These are phyloP conservation scores for Fomitopsis serialis DNA, from an alignment of 768 basidiomycete species.

Conservation along the genomic window DNA sequence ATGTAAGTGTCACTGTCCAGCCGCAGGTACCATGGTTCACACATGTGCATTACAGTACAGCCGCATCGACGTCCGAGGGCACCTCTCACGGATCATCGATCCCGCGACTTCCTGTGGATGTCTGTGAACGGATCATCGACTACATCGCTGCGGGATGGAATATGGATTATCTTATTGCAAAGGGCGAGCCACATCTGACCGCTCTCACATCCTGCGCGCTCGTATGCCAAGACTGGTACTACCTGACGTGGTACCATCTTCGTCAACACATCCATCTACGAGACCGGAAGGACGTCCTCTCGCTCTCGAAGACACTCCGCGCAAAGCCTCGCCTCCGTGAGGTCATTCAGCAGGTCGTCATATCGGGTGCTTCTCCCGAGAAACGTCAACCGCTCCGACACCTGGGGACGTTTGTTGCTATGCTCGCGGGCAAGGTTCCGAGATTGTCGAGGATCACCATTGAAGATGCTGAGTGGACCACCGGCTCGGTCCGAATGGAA, in stretches of 20 bases:
- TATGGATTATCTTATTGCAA: neutral
- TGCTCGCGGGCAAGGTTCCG: neutral
- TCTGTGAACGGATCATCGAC: neutral
- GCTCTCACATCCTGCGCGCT: neutral
- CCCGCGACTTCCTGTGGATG: neutral
- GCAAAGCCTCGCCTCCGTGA: neutral
- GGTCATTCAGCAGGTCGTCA: neutral
- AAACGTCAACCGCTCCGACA: neutral
- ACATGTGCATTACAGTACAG: too few relatives aligned
- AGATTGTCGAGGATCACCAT: neutral
- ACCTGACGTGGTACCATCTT: neutral
- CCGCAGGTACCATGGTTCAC: too few relatives aligned
- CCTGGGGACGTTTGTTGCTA: neutral
- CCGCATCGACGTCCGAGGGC: too few relatives aligned
- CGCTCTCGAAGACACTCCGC: neutral
- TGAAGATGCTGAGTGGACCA: neutral
- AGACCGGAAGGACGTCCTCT: neutral
- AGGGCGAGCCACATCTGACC: neutral
- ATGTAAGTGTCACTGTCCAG: too few relatives aligned
- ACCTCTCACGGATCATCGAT: too few relatives aligned
- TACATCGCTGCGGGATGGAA: neutral
- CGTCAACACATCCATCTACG: neutral
- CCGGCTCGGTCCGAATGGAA: neutral
- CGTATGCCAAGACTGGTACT: neutral
- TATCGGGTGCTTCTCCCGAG: neutral